These are phyloP conservation scores for Didymella lethalis DNA, from an alignment of 2,329 filamentous ascomycete species.

Conservation along the genomic window DNA sequence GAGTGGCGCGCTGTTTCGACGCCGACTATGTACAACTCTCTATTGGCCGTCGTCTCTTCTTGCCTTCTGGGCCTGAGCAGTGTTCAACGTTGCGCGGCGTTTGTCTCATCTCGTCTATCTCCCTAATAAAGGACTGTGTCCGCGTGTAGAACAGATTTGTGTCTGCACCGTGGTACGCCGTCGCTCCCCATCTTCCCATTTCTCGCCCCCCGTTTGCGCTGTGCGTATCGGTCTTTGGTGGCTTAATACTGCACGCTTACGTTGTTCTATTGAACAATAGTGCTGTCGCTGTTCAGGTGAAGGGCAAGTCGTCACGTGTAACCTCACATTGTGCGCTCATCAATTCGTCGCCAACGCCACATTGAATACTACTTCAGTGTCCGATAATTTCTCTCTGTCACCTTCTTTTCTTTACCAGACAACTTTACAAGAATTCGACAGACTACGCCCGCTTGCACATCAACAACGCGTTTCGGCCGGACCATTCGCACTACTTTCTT, in stretches of 20 bases:
- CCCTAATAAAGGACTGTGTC: slow-evolving; percentile 43
- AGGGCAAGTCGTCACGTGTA: slow-evolving; percentile 31
- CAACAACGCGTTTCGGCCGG: slow-evolving; percentile 19
- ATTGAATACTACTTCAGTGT: slow-evolving; percentile 21
- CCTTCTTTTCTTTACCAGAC: slow-evolving; percentile 8
- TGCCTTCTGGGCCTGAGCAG: slow-evolving; percentile 31
- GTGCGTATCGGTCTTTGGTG: slow-evolving; percentile 27
- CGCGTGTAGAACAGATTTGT: slow-evolving; percentile 25
- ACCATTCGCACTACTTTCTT: slow-evolving; percentile 13
- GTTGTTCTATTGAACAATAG: slow-evolving; percentile 40
- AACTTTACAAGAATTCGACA: slow-evolving; percentile 8
- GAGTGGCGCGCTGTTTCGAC: slow-evolving; percentile 49
- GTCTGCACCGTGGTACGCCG: slow-evolving; percentile 27
- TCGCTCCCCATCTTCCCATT: slow-evolving; percentile 28
- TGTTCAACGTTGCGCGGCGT: slow-evolving; percentile 33
- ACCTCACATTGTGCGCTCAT: slow-evolving; percentile 30
- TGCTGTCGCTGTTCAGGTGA: slow-evolving; percentile 39
- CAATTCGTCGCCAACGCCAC: slow-evolving; percentile 23
- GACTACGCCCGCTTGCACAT: slow-evolving; percentile 7
- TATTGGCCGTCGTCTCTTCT: slow-evolving; percentile 47
- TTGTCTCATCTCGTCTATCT: slow-evolving; percentile 43
- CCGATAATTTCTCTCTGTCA: slow-evolving; percentile 16
- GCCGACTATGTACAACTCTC: slow-evolving; percentile 30
- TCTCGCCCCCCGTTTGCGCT: slow-evolving; percentile 26
- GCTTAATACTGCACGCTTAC: slow-evolving; percentile 24